These are phyloP conservation scores for Zizania latifolia DNA, from an alignment of 176 grass and related monocot genomes.

Conservation along the genomic window DNA sequence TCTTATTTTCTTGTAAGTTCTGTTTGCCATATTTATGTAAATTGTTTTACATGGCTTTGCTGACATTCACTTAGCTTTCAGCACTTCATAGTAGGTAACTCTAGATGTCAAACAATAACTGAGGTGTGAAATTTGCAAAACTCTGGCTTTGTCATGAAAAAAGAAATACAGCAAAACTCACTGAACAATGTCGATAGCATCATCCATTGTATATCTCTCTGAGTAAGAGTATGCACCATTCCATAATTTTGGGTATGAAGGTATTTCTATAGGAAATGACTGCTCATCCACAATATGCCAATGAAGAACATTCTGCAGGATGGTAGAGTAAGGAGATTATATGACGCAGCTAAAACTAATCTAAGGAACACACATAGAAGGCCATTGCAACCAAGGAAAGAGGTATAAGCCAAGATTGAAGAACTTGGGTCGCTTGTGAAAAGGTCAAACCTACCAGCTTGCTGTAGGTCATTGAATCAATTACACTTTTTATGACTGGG, in stretches of 20 bases:
- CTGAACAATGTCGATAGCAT: slow-evolving; percentile 85
- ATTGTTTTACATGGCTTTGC: not conserved
- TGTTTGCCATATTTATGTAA: not conserved
- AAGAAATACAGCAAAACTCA: slow-evolving; percentile 47
- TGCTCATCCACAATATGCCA: slow-evolving; percentile 95
- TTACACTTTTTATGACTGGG: slow-evolving; percentile 87
- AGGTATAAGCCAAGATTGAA: not conserved
- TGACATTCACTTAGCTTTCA: not conserved
- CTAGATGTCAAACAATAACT: not conserved
- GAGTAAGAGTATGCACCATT: slow-evolving; percentile 85
- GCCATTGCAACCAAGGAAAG: not conserved
- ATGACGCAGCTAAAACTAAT: slow-evolving; percentile 11
- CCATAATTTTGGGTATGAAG: slow-evolving; percentile 87
- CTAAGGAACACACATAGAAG: not conserved
- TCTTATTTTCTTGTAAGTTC: not conserved
- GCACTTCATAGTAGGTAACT: not conserved
- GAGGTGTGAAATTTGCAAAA: slow-evolving; percentile 5
- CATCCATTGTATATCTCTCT: slow-evolving; percentile 87
- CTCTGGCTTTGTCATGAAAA: not conserved
- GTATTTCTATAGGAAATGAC: slow-evolving; percentile 94
- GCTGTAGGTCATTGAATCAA: slow-evolving; percentile 95
- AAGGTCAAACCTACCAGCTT: slow-evolving; percentile 63
- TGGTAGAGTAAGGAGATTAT: slow-evolving; percentile 6
- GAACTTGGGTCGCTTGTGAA: not conserved
- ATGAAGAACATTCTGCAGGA: slow-evolving; percentile 82